Evolutionary conservation across 2,329 filamentous ascomycete genomes (phyloP).

Genomic region (Aphanoascus verrucosus): DNA sequence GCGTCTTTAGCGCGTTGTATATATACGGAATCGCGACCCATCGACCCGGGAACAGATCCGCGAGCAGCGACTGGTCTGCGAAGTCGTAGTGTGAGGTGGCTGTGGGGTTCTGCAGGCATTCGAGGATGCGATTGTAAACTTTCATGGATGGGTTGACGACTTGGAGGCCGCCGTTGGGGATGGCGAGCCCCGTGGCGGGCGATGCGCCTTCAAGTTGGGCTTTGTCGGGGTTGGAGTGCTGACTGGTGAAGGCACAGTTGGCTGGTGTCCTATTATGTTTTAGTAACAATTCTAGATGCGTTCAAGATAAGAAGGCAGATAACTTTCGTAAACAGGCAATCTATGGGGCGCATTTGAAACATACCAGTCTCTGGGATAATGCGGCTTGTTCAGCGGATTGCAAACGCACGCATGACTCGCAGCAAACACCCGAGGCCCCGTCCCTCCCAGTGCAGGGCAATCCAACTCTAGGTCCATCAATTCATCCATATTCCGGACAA

Average conservation of each 20-base stretch:
- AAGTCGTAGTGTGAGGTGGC: constrained; percentile 46
- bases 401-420: constrained; percentile 77
- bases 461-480: constrained; percentile 75
- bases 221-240: constrained; percentile 41
- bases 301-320: background rate
- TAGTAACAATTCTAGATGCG: background rate
- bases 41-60: constrained; percentile 46
- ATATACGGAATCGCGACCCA: constrained; percentile 51
- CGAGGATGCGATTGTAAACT: constrained; percentile 43
- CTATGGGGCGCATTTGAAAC: constrained; percentile 11
- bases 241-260: constrained; percentile 53
- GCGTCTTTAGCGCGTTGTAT: constrained; percentile 53
- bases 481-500: constrained; percentile 78
- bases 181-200: constrained; percentile 42
- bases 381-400: constrained; percentile 65
- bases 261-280: constrained; percentile 36
- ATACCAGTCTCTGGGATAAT: constrained; percentile 67
- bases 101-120: constrained; percentile 37
- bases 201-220: constrained; percentile 45
- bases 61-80: constrained; percentile 48
- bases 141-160: constrained; percentile 49
- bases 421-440: constrained; percentile 60
- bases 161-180: constrained; percentile 47
- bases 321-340: background rate
- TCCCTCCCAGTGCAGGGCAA: constrained; percentile 39